A percentile compares a stretch with the other conserved stretches of the same genome.
Conservation (phyloP, 192 early-diverging fungal genomes). For the Backusella macrospora region DNA sequence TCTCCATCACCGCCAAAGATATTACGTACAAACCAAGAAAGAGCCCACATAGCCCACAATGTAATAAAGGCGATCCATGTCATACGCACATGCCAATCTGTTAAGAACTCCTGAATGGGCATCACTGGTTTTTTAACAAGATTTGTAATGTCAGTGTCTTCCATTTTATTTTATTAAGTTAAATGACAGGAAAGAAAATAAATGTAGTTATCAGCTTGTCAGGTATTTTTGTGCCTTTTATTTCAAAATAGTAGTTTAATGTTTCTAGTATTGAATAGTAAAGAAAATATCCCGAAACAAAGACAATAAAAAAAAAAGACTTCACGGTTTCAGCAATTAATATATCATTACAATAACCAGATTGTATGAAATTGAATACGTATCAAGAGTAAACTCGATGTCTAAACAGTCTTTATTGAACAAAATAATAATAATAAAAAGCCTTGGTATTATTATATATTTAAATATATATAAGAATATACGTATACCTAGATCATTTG, state of each 20-base stretch:
- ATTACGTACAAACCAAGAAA: constrained; percentile 36
- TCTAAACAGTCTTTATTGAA: too few species aligned
- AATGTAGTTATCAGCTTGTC: not conserved
- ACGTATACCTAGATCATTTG: not conserved
- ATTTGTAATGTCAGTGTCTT: not conserved
- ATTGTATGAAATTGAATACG: too few species aligned
- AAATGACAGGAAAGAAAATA: not conserved
- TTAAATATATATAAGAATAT: too few species aligned
- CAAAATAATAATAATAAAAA: too few species aligned
- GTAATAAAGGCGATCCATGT: constrained; percentile 39
- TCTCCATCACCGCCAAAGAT: constrained; percentile 26
- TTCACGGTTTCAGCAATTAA: too few species aligned
- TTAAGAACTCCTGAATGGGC: constrained; percentile 21
- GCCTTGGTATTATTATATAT: too few species aligned
- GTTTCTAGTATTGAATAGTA: not conserved
- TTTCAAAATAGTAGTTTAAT: not conserved
- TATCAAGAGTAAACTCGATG: too few species aligned
- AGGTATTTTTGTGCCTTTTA: not conserved
- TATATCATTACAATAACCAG: too few species aligned
- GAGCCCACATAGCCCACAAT: constrained; percentile 36
- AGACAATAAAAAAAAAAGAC: not conserved
- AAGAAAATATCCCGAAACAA: not conserved
- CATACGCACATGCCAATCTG: constrained; percentile 29
- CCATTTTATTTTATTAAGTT: not conserved
- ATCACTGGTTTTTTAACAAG: not conserved